Base-by-base conservation (phyloP, 2,329 filamentous ascomycete genomes). In the Dothistroma pini region DNA sequence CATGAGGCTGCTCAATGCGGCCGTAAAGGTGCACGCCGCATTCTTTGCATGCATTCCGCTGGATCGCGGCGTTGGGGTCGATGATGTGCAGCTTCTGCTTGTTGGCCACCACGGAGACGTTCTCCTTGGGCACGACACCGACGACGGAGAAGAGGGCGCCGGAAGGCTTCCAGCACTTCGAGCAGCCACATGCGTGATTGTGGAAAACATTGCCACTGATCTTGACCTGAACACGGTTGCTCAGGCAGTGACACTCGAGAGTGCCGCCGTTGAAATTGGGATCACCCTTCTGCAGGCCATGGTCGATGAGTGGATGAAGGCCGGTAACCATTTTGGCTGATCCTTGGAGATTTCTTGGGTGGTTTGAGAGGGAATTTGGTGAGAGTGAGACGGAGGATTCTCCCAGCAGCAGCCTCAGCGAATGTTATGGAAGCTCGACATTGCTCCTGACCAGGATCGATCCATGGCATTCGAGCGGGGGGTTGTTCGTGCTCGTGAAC, bases 141-240 rank as follows among this genome's bases (percentile, higher is more conserved):
- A 89, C 80, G 66, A 89, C 70, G 62, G 83, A 83, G 79, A 89
- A 89, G 63, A 89, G 81, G 0, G 85, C 80, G 32, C 84, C 84
- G 1, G 74, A 60, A 5, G 87, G 87, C 75, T 89, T 89, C 86
- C 86, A 89, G 81, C 87, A 89, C 74, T 89, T 87, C 58, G 85
- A 88, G 76, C 87, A 89, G 64, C 86, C 86, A 75, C 87, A 89
- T 58, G 84, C 86, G 75, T 89, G 87, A 79, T 89, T 89, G 79
- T 89, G 86, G 1, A 80, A 77, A 59, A 89, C 83, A 68, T 88
- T 84, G 71, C 81, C 77, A 60, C 68, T 73, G 44, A 89, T 78
- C 0, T 79, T 80, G 22, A 89, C 79, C 69, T 85, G 81, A 61
- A 89, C 83, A 29, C 81, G 82, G 72, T 81, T 72, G 63, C 68